These are phyloP conservation scores for Fusarium globosum DNA, from an alignment of 2,329 filamentous ascomycete genomes.

Conservation along the genomic window DNA sequence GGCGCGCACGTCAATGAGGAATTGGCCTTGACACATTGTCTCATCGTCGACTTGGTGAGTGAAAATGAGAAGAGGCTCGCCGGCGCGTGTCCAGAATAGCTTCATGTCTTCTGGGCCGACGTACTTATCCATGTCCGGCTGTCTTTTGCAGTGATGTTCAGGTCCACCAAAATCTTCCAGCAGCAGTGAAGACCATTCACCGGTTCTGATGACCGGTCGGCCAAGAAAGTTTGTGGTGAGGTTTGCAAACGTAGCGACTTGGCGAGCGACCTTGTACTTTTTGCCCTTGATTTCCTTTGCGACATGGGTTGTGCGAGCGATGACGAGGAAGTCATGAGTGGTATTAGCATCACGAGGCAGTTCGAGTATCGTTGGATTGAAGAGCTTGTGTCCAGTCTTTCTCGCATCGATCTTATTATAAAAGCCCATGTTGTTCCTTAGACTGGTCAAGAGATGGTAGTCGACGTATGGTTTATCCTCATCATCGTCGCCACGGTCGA, in stretches of 20 bases:
- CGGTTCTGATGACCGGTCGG: conserved; percentile 8
- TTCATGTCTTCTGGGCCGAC: conserved; percentile 40
- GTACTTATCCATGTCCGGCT: conserved; percentile 36
- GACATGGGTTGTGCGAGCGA: conserved; percentile 24
- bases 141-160: conserved; percentile 31
- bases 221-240: conserved; percentile 18
- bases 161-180: conserved; percentile 29
- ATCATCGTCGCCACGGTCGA: neutral
- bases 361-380: conserved; percentile 36
- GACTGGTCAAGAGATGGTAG: conserved; percentile 30
- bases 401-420: conserved; percentile 29
- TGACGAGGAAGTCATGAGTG: conserved; percentile 32
- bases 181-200: conserved; percentile 27
- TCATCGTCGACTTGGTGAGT: conserved; percentile 36
- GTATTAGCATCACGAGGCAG: conserved; percentile 16
- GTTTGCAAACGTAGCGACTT: conserved; percentile 33
- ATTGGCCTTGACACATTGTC: conserved; percentile 34
- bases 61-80: conserved; percentile 38
- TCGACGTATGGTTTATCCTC: neutral
- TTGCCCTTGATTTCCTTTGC: conserved; percentile 16
- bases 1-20: conserved; percentile 35
- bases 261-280: conserved; percentile 24
- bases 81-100: conserved; percentile 37
- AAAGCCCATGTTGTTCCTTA: conserved; percentile 35
- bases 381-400: conserved; percentile 24